These are phyloP conservation scores for Diphasiastrum complanatum DNA, from an alignment of 83 land plant species.

Conservation along the genomic window DNA sequence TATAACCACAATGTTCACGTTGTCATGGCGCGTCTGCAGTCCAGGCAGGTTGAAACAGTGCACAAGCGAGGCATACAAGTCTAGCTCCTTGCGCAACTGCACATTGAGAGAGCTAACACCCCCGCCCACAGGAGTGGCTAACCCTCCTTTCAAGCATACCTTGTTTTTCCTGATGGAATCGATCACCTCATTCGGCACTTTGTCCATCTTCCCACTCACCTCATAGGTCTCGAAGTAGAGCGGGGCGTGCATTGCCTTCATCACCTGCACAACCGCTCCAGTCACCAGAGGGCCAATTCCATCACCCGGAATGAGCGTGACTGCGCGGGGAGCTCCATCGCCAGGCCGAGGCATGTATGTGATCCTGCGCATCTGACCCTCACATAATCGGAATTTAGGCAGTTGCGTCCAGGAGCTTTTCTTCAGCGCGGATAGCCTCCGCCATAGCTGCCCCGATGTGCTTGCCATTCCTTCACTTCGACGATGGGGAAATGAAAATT, in stretches of 20 bases:
- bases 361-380: too few relatives aligned
- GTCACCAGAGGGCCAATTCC: conserved; percentile 60
- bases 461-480: too few relatives aligned
- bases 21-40: conserved; percentile 45
- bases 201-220: conserved; percentile 43
- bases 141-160: conserved; percentile 51
- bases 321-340: conserved; percentile 38
- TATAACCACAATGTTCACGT: conserved; percentile 55
- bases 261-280: conserved; percentile 47
- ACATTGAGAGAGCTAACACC: conserved; percentile 58
- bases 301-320: conserved; percentile 55
- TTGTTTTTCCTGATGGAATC: conserved; percentile 52
- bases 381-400: too few relatives aligned
- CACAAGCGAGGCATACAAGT: conserved; percentile 52
- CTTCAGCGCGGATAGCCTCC: too few relatives aligned
- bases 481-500: too few relatives aligned
- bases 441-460: too few relatives aligned
- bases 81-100: conserved; percentile 55
- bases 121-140: conserved; percentile 52
- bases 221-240: conserved; percentile 46
- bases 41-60: conserved; percentile 53
- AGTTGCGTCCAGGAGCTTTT: too few relatives aligned
- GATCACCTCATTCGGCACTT: conserved; percentile 37
- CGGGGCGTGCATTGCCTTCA: conserved; percentile 57
- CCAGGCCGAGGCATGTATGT: conserved; percentile 35